Evolutionary conservation across 2,329 filamentous ascomycete species (phyloP).

Genomic region (Hymenoscyphus albidus): DNA sequence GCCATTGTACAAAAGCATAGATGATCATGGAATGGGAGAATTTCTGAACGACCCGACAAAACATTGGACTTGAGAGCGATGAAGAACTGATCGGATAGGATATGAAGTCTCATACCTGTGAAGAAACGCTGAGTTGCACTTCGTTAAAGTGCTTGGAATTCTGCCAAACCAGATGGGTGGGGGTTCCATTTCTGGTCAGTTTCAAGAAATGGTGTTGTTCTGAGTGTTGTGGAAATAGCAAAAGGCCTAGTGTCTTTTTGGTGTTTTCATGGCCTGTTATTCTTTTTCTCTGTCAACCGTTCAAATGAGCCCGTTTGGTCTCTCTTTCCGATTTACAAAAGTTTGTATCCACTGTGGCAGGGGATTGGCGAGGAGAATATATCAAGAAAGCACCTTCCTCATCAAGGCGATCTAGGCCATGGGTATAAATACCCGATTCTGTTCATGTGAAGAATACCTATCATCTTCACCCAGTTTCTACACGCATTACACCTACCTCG

Average conservation of each 20-base stretch:
- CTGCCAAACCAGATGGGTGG: background rate
- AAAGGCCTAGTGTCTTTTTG: too few relatives aligned
- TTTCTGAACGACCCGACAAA: constrained; percentile 1
- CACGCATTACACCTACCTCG: background rate
- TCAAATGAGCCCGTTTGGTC: background rate
- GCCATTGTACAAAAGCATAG: constrained; percentile 31
- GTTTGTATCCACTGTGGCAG: background rate
- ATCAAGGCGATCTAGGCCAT: background rate
- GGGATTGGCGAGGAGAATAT: background rate
- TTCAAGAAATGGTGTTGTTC: background rate
- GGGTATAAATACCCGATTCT: background rate
- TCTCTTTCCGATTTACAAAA: background rate
- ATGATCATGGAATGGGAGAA: constrained; percentile 13
- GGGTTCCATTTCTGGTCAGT: background rate
- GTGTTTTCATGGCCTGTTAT: too few relatives aligned
- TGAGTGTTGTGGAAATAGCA: background rate
- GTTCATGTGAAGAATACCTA: too few relatives aligned
- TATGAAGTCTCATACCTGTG: background rate
- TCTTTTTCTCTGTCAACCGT: too few relatives aligned
- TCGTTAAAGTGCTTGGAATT: background rate
- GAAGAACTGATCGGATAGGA: background rate
- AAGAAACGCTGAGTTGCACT: background rate
- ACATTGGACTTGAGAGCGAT: background rate
- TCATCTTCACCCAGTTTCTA: background rate
- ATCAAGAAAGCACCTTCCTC: background rate